Percentiles rank a stretch among this genome's conserved stretches.
These are phyloP conservation scores for Colletotrichum tofieldiae DNA, from an alignment of 2,329 filamentous ascomycete genomes.

Conservation along the genomic window DNA sequence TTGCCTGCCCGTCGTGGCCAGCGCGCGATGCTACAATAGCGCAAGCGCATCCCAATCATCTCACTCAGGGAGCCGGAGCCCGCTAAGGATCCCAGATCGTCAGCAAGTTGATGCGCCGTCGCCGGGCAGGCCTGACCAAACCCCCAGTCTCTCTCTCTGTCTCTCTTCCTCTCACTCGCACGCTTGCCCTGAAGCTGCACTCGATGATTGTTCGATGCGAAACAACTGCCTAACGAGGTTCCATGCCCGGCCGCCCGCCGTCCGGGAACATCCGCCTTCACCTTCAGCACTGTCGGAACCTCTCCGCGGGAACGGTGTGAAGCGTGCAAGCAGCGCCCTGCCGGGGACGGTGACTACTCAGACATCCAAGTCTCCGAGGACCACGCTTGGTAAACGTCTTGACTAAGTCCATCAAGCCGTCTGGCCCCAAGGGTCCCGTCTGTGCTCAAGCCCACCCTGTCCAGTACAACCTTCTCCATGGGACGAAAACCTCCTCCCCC, in stretches of 20 bases:
- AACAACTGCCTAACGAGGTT: conserved; percentile 35
- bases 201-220: background rate
- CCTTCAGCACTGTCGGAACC: background rate
- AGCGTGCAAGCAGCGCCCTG: conserved; percentile 1
- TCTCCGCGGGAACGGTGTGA: background rate
- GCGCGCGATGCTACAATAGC: background rate
- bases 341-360: background rate
- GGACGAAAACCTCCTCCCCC: conserved; percentile 26
- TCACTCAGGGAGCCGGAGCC: background rate
- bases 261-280: conserved; percentile 26
- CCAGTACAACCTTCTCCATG: conserved; percentile 16
- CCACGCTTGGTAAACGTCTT: conserved; percentile 7
- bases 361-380: background rate
- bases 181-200: background rate
- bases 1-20: background rate
- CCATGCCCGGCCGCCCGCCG: conserved; percentile 8
- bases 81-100: background rate
- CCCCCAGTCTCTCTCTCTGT: background rate
- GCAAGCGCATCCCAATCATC: background rate
- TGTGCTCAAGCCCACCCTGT: conserved; percentile 29
- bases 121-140: background rate
- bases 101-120: background rate
- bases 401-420: conserved; percentile 17
- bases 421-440: conserved; percentile 27
- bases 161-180: background rate